A percentile compares a stretch with the other conserved stretches of the same genome.
Conservation (phyloP, 208 protist species). For the Blastocrithidia nonstop region DNA sequence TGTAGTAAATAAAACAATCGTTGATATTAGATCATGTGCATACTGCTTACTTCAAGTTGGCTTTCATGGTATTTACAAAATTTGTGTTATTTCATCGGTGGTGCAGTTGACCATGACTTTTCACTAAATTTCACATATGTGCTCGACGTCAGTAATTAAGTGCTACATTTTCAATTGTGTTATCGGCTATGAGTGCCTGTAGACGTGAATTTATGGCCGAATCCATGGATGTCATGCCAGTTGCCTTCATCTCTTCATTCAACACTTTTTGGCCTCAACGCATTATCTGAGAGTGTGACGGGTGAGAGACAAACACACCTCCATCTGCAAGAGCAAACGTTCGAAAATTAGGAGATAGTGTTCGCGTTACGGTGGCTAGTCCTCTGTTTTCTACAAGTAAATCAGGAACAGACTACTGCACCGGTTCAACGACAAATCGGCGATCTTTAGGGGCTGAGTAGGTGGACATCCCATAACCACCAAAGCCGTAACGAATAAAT, state of each 20-base stretch:
- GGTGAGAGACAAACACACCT: constrained; percentile 67
- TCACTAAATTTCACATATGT: constrained; percentile 81
- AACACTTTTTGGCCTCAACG: constrained; percentile 55
- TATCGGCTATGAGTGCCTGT: constrained; percentile 80
- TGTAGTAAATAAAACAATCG: too few species aligned
- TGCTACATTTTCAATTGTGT: constrained; percentile 75
- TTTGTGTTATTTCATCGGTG: constrained; percentile 50
- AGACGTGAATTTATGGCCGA: constrained; percentile 68
- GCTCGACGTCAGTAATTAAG: constrained; percentile 61
- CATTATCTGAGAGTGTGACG: constrained; percentile 72
- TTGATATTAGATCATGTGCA: not conserved
- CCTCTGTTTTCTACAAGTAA: constrained; percentile 24
- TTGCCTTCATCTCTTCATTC: constrained; percentile 35
- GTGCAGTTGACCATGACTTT: constrained; percentile 66
- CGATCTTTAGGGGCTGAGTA: constrained; percentile 77
- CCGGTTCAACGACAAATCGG: constrained; percentile 25
- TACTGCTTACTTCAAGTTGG: too few species aligned
- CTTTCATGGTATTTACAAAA: too few species aligned
- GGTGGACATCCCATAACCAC: constrained; percentile 82
- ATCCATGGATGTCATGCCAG: constrained; percentile 59
- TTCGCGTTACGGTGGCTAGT: constrained; percentile 40
- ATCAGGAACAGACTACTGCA: constrained; percentile 2
- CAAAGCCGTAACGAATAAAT: constrained; percentile 79
- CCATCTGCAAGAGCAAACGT: constrained; percentile 66
- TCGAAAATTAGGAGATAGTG: constrained; percentile 72